phyloP scores from a whole-genome alignment of 2,329 filamentous ascomycete genomes.

The Ophiocordyceps australis region DNA sequence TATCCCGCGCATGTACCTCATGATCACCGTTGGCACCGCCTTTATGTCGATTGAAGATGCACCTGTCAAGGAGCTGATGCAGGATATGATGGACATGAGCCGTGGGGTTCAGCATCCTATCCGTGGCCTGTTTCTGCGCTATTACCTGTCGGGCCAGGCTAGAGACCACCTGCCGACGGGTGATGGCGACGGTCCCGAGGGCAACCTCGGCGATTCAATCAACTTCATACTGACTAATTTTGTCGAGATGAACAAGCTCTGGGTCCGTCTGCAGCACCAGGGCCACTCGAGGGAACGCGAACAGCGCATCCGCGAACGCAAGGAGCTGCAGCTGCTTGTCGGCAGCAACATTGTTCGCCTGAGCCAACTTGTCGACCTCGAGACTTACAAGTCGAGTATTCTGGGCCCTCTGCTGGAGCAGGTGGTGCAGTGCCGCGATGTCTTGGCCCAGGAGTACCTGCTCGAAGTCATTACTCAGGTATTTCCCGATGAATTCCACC shows the following conservation, averaged over 20 bases:
- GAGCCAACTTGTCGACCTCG: constrained; percentile 88
- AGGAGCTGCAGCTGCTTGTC: constrained; percentile 87
- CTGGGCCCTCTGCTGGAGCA: constrained; percentile 82
- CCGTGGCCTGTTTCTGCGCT: constrained; percentile 83
- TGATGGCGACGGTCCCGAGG: constrained; percentile 77
- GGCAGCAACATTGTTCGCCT: constrained; percentile 91
- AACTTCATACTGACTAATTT: constrained; percentile 98
- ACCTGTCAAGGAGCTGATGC: constrained; percentile 99
- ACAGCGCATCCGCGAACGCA: constrained; percentile 80
- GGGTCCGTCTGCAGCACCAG: constrained; percentile 94
- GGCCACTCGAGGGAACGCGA: constrained; percentile 91
- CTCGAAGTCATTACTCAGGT: constrained; percentile 97
- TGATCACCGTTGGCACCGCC: constrained; percentile 97
- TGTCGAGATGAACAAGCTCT: constrained; percentile 99
- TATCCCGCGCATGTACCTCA: constrained; percentile 86
- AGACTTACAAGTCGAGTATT: constrained; percentile 84
- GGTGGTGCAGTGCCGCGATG: constrained; percentile 93
- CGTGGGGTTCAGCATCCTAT: constrained; percentile 93
- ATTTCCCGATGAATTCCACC: constrained; percentile 95
- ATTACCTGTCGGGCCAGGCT: constrained; percentile 90
- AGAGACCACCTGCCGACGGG: constrained; percentile 73
- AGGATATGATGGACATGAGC: constrained; percentile 99
- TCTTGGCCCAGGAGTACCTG: constrained; percentile 91
- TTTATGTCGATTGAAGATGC: constrained; percentile 99
- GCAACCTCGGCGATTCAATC: constrained; percentile 92